Percentiles rank a stretch among this genome's conserved stretches.
Conservation (phyloP, 192 early-diverging fungal species). For the Linnemannia hyalina region DNA sequence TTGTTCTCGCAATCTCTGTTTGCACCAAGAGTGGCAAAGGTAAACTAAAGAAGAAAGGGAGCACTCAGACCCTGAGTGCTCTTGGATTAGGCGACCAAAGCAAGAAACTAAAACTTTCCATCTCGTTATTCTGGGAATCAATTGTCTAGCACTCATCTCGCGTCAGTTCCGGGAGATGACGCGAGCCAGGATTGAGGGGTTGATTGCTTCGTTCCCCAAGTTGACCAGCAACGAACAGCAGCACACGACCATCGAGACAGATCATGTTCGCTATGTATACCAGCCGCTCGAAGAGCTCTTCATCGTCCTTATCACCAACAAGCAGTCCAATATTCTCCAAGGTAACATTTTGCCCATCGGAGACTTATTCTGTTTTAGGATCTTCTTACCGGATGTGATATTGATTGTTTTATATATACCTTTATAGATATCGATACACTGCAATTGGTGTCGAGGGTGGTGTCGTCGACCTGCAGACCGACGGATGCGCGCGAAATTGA, state of each 20-base stretch:
- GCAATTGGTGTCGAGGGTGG: slow-evolving; percentile 91
- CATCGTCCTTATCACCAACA: slow-evolving; percentile 93
- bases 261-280: slow-evolving; percentile 96
- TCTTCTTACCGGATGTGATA: too few relatives aligned
- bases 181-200: slow-evolving; percentile 93
- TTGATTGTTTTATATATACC: neutral
- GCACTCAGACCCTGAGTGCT: neutral
- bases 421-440: slow-evolving; percentile 89
- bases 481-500: slow-evolving; percentile 88
- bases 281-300: slow-evolving; percentile 96
- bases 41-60: slow-evolving; percentile 53
- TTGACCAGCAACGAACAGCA: slow-evolving; percentile 90
- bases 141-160: slow-evolving; percentile 78
- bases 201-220: slow-evolving; percentile 96
- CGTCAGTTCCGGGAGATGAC: slow-evolving; percentile 98
- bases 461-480: slow-evolving; percentile 88
- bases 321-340: slow-evolving; percentile 96
- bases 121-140: slow-evolving; percentile 9
- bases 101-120: neutral
- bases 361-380: neutral
- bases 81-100: neutral
- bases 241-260: slow-evolving; percentile 97
- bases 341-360: neutral
- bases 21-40: slow-evolving; percentile 94
- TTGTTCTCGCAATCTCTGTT: slow-evolving; percentile 89